A percentile compares a stretch with the other conserved stretches of the same genome.
Evolutionary conservation across 2,329 filamentous ascomycete genomes (phyloP).

Genomic region (Cercospora sp.): DNA sequence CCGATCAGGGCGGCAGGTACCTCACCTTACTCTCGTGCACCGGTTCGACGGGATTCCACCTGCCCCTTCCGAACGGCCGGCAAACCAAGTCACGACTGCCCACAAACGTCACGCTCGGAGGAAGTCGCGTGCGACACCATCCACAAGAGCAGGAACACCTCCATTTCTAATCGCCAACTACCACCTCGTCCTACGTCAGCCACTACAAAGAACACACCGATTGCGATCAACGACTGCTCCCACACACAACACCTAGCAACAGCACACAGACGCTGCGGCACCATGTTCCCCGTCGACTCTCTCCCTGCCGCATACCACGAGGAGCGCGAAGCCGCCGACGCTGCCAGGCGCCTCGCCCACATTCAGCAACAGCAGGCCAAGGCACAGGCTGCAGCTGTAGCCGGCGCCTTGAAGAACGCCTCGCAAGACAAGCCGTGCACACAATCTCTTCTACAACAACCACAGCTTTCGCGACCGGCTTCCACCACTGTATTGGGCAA

Average conservation of each 20-base stretch:
- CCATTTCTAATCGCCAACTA: not conserved
- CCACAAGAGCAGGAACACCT: not conserved
- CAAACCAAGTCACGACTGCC: not conserved
- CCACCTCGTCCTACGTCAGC: not conserved
- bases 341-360: conserved; percentile 28
- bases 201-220: not conserved
- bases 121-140: conserved; percentile 11
- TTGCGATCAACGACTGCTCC: not conserved
- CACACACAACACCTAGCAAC: not conserved
- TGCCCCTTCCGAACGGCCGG: conserved; percentile 6
- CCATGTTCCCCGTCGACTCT: conserved; percentile 39
- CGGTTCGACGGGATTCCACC: conserved; percentile 3
- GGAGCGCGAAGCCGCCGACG: conserved; percentile 34
- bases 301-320: conserved; percentile 38
- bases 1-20: not conserved
- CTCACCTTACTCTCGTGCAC: conserved; percentile 2
- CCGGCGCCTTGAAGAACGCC: conserved; percentile 15
- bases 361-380: conserved; percentile 28
- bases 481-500: conserved; percentile 34
- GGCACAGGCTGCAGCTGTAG: conserved; percentile 21
- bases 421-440: conserved; percentile 16
- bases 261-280: conserved; percentile 15
- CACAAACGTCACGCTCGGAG: not conserved
- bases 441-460: conserved; percentile 26
- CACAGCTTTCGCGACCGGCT: conserved; percentile 26